These are phyloP conservation scores for Eucalyptus curtisii DNA, from an alignment of 345 rosid genomes.

Conservation along the genomic window DNA sequence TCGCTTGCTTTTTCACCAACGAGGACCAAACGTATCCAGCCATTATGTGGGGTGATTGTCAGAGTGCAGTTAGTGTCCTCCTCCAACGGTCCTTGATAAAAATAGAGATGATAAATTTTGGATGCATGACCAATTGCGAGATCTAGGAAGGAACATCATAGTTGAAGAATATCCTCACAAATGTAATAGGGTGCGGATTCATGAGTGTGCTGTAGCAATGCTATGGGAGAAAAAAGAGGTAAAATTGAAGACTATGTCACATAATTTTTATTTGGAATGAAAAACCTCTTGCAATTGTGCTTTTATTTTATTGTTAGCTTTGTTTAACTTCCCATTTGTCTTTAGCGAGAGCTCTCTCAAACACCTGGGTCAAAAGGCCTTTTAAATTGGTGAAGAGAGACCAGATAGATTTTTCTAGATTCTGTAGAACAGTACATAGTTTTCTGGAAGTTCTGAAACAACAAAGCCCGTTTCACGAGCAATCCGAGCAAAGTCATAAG, in stretches of 20 bases:
- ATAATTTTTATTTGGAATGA: too few species aligned
- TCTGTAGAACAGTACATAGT: too few species aligned
- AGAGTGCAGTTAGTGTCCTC: background rate
- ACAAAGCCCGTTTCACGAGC: background rate
- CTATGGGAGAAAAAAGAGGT: background rate
- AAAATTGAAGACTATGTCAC: background rate
- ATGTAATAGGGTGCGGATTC: background rate
- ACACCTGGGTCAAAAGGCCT: background rate
- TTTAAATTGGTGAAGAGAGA: too few species aligned
- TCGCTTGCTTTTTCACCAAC: too few species aligned
- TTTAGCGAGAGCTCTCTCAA: background rate
- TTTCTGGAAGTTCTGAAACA: fast-evolving
- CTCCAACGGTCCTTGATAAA: background rate
- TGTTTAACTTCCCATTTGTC: background rate
- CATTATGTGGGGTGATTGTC: background rate
- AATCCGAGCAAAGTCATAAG: background rate
- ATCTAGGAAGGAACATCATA: background rate
- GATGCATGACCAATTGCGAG: background rate
- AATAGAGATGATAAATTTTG: background rate
- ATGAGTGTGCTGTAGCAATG: background rate
- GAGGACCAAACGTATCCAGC: too few species aligned
- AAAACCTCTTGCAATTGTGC: background rate
- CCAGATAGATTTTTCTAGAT: too few species aligned
- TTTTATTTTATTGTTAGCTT: background rate
- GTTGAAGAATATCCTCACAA: background rate